phyloP scores from a whole-genome alignment of 2,329 filamentous ascomycete genomes.

The Penicillium sp. region DNA sequence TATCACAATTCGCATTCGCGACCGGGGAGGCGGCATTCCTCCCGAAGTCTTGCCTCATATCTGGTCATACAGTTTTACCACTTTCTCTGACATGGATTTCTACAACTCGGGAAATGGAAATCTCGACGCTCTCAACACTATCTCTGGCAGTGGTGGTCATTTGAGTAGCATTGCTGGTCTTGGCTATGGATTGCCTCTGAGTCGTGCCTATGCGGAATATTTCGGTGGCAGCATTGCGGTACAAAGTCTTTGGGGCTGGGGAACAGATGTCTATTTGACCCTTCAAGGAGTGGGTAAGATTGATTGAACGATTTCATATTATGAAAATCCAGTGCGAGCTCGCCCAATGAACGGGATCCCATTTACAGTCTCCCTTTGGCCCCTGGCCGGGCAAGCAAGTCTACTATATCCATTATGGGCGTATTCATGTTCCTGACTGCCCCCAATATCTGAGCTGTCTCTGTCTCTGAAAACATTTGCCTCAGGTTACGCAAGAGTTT shows the following conservation, averaged over 20 bases:
- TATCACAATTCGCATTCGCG: constrained; percentile 92
- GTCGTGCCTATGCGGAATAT: constrained; percentile 94
- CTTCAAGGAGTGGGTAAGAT: constrained; percentile 63
- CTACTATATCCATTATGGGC: constrained; percentile 19
- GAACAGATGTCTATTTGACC: constrained; percentile 69
- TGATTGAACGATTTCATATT: constrained; percentile 28
- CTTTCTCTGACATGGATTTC: constrained; percentile 73
- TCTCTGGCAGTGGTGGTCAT: constrained; percentile 72
- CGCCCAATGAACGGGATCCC: not conserved
- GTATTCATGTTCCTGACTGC: constrained; percentile 15
- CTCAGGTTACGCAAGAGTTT: constrained; percentile 26
- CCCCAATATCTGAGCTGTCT: constrained; percentile 16
- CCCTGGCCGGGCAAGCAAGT: constrained; percentile 17
- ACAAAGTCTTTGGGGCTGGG: constrained; percentile 97
- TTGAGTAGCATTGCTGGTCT: constrained; percentile 87
- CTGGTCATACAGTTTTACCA: constrained; percentile 98
- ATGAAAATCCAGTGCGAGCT: not conserved
- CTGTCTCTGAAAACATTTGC: constrained; percentile 19
- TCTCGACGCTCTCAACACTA: constrained; percentile 73
- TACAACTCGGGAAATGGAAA: constrained; percentile 54
- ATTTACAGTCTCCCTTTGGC: constrained; percentile 12
- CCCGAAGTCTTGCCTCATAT: constrained; percentile 83
- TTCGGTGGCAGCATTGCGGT: constrained; percentile 94
- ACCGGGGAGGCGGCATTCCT: constrained; percentile 90
- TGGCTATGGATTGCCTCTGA: constrained; percentile 88